Evolutionary conservation across 192 early-diverging fungal species (phyloP), one percentile per base, ranked within the genome.

Genomic region (Coemansia sp.): DNA sequence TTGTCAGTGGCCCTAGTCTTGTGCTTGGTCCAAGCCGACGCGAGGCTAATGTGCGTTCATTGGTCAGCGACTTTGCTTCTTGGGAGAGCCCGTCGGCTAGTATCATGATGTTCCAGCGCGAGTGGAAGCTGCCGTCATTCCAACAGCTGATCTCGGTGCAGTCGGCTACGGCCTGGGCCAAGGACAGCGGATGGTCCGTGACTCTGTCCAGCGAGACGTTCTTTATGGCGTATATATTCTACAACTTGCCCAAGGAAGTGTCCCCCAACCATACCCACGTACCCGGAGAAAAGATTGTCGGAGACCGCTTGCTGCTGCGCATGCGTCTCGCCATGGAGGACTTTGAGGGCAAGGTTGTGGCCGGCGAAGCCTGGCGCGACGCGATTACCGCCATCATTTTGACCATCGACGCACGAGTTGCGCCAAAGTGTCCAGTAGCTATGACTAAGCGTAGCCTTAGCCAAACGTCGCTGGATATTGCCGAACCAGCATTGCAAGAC

Each of bases 101-200:
- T 55, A 72, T 83, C 9, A 83, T 83, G 80, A 83, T 83, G 80
- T 83, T 83, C 67, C 80, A 83, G 69, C 75, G 80, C 62, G 80
- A 83, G 65, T 83, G 80, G 80, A 83, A 77, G 69, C 80, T 83
- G 69, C 80, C 80, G 47, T 83, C 80, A 46, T 83, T 83, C 66
- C 80, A 83, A 53, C 80, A 83, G 67, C 61, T 83, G 7, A 67
- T 83, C 21, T 75, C 69, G 13, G 68, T 77, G 44, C 80, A 76
- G 63, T 62, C 72, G 3, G 68, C 80, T 2, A 72, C 75, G 17
- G 65, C 75, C 28, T 83, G 80, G 80, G 80, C 80, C 3, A 77
- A 76, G 23, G 76, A 71, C 43, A 59, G 62, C 44, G 75, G 80
- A 1, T 83, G 80, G 80, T 64, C 80, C 2, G 80, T 83, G 57